Base-by-base conservation (phyloP, 495 filamentous ascomycete species). In the Aspergillus baeticus region DNA sequence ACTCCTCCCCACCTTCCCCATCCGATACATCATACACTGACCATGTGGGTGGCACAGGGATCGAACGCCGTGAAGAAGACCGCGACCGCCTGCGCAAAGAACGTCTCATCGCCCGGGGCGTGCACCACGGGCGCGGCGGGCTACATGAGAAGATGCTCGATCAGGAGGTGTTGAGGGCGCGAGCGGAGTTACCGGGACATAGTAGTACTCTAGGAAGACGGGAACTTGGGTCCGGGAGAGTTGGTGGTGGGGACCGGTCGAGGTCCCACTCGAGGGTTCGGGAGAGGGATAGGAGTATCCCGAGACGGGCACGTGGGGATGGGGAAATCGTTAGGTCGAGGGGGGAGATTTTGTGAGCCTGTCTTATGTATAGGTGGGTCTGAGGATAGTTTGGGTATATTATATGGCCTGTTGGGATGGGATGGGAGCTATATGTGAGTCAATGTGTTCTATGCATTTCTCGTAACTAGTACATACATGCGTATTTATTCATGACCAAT, bases 61-160 rank as follows among this genome's bases (percentile, higher is more conserved):
- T 69, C 51, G 70, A 66, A 53, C 73, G 63, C 22, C 71, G 70
- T 48, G 72, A 71, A 51, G 67, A 66, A 15, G 57, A 58, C n/a
- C 52, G 38, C 18, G 52, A 49, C 21, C 44, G 61, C 8, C 33
- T 60, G 26, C 57, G 54, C 1, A 48, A 45, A 17, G 34, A 58
- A 35, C 56, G 42, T 8, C 54, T 67, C 31, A 53, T 57, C 18
- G 63, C 57, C 13, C 45, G 62, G 23, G 26, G 57, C 33, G 31
- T 55, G 41, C 38, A 58, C 51, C 15, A 63, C 45, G 31, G 44
- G n/a, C 37, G 55, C 22, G 23, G 51, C 33, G 44, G 46, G 18
- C 10, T 54, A 0, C 62, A 54, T 49, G 69, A 70, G 60, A 71
- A 70, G 51, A 67, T 70, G 55, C 7, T 66, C 8, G 60, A 68